Conservation (phyloP, 1,284 basidiomycete genomes). For the Trametes hirsuta region DNA sequence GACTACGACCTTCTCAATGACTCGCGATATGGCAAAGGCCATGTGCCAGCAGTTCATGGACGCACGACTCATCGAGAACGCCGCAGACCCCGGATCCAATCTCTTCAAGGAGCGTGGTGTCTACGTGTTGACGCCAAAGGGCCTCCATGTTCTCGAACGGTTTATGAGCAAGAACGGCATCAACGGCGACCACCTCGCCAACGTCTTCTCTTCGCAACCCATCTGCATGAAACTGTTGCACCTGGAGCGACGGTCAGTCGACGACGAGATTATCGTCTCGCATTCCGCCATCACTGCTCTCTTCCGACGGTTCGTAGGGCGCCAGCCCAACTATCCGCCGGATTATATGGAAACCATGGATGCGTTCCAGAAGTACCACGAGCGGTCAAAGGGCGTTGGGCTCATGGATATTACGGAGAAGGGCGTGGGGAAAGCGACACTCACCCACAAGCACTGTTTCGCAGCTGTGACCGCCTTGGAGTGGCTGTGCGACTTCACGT, state of each 20-base stretch:
- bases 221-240: conserved; percentile 99
- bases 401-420: conserved; percentile 71
- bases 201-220: conserved; percentile 90
- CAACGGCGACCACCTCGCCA: conserved; percentile 89
- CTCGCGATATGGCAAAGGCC: conserved; percentile 97
- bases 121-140: conserved; percentile 96
- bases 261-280: conserved; percentile 98
- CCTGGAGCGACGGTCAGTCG: conserved; percentile 88
- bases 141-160: conserved; percentile 96
- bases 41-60: conserved; percentile 99
- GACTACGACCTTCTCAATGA: conserved; percentile 99
- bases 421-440: conserved; percentile 50
- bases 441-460: conserved; percentile 80
- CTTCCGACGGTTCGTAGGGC: conserved; percentile 93
- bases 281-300: conserved; percentile 93
- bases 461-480: conserved; percentile 86
- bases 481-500: conserved; percentile 98
- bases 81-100: conserved; percentile 84
- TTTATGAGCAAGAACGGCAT: conserved; percentile 99
- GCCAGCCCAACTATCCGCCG: conserved; percentile 76
- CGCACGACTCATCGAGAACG: conserved; percentile 96
- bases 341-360: conserved; percentile 56
- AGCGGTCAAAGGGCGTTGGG: conserved; percentile 78
- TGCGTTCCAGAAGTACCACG: conserved; percentile 75
- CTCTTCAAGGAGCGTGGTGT: conserved; percentile 98